Base-by-base conservation (phyloP, 192 early-diverging fungal genomes). In the Podila verticillata region DNA sequence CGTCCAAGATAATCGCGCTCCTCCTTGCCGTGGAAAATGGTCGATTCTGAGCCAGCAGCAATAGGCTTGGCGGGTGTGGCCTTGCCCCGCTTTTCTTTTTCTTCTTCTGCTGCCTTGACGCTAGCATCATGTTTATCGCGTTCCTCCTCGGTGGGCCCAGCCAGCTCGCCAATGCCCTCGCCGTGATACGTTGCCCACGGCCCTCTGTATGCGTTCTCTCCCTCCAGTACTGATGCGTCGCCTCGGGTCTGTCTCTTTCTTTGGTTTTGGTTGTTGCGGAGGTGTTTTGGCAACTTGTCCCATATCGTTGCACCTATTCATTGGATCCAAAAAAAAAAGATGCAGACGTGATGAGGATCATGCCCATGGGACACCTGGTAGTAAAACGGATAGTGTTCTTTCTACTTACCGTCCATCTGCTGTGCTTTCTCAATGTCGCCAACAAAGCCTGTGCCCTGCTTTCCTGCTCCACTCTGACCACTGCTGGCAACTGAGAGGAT, bases 171-270 rank as follows among this genome's bases (percentile, higher is more conserved):
- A 15, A 87, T 87, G 9, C 88, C 84, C 65, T 99, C 97, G 48
- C 90, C 93, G 61, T 94, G 93, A 77, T 93, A 99, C 2, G 96
- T 94, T 1, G 96, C 95, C 98, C 97, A 98, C 5, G 97, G 98
- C 2, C 98, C 98, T 65, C 88, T 86, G 69, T 95, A 98, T 9
- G 91, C 90, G 74, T 87, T 81, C 0, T 90, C 90, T 39, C 93
- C 95, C 28, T 94, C 92, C 7, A 95, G 63, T 57, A 92, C 85
- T 5, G 82, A 81, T 4, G 95, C 73, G 57, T 97, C 92, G 44
- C 96, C 96, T 63, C 90, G 92, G 12, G 84, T 77, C 73, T 93
- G 91, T 66, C 96, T 90, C 72, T 92, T 87, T 68, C 90, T 79
- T 71, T 93, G 87, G 58, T 64, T 57, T 26, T 70, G 60, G 61